These are phyloP conservation scores for Penicillium paxilli DNA, from an alignment of 495 filamentous ascomycete species.

Conservation along the genomic window DNA sequence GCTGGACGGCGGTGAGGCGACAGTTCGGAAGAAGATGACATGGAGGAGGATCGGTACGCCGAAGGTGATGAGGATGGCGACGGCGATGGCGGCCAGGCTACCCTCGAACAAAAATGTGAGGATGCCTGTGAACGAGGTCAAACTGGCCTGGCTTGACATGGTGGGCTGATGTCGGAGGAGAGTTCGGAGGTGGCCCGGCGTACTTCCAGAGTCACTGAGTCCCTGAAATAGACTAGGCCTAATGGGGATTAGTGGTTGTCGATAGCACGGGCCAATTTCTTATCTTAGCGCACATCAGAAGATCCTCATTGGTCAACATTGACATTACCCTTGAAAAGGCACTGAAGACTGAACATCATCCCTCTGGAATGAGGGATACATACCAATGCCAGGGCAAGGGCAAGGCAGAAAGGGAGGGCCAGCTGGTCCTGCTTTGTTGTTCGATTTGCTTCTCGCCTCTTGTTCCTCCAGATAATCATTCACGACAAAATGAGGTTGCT, in stretches of 20 bases:
- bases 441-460: conserved; percentile 2
- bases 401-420: too few species aligned
- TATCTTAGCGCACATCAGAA: conserved; percentile 22
- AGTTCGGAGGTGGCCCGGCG: too few species aligned
- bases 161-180: conserved; percentile 14
- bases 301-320: neutral
- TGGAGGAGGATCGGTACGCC: conserved; percentile 78
- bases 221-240: neutral
- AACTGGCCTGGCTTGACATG: conserved; percentile 34
- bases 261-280: conserved; percentile 27
- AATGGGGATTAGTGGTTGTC: neutral
- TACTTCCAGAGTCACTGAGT: too few species aligned
- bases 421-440: neutral
- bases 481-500: conserved; percentile 35
- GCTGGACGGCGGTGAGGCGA: conserved; percentile 66
- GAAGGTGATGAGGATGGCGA: conserved; percentile 69
- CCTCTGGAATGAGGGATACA: conserved; percentile 16
- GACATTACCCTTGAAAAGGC: neutral
- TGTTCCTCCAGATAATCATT: neutral
- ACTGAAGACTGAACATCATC: too few species aligned
- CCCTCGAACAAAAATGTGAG: conserved; percentile 46
- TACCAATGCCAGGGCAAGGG: conserved; percentile 16
- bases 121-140: conserved; percentile 36
- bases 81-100: conserved; percentile 51
- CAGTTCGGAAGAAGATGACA: conserved; percentile 65